These are phyloP conservation scores for Thozetella sp. DNA, from an alignment of 495 filamentous ascomycete genomes.

Conservation along the genomic window DNA sequence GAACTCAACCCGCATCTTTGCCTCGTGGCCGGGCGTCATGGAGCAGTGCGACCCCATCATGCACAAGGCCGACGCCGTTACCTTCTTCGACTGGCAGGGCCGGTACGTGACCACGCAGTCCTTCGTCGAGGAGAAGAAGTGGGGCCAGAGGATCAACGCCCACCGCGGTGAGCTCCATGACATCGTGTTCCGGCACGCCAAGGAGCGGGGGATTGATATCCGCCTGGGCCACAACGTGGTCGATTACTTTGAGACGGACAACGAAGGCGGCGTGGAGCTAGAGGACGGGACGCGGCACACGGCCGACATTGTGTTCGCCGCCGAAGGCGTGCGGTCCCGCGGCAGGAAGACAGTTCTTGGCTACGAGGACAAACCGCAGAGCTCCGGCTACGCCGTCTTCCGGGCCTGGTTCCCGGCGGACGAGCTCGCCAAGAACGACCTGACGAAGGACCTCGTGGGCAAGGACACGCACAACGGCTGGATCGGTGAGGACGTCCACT, in stretches of 20 bases:
- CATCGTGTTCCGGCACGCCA: constrained; percentile 48
- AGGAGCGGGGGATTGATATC: constrained; percentile 46
- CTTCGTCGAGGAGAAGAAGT: constrained; percentile 8
- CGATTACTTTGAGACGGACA: constrained; percentile 50
- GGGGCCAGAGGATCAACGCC: constrained; percentile 29
- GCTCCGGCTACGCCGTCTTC: constrained; percentile 48
- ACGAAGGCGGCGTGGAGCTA: constrained; percentile 46
- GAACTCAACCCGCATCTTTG: constrained; percentile 40
- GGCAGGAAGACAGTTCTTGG: constrained; percentile 50
- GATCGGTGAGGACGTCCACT: constrained; percentile 53
- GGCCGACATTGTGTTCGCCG: constrained; percentile 56
- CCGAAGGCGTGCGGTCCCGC: constrained; percentile 54
- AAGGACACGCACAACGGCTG: constrained; percentile 54
- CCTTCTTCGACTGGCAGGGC: constrained; percentile 31
- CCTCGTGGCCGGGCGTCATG: constrained; percentile 39
- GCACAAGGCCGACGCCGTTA: constrained; percentile 40
- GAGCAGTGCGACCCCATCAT: constrained; percentile 41
- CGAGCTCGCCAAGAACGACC: constrained; percentile 49
- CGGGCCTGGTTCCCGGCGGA: constrained; percentile 50
- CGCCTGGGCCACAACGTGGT: constrained; percentile 43
- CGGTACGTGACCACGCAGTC: constrained; percentile 27
- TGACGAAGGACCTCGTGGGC: constrained; percentile 54
- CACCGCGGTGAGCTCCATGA: constrained; percentile 55
- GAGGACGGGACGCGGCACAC: constrained; percentile 40
- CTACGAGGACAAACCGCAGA: constrained; percentile 54